Base-by-base conservation (phyloP, 192 early-diverging fungal species). In the Gonapodya prolifera region DNA sequence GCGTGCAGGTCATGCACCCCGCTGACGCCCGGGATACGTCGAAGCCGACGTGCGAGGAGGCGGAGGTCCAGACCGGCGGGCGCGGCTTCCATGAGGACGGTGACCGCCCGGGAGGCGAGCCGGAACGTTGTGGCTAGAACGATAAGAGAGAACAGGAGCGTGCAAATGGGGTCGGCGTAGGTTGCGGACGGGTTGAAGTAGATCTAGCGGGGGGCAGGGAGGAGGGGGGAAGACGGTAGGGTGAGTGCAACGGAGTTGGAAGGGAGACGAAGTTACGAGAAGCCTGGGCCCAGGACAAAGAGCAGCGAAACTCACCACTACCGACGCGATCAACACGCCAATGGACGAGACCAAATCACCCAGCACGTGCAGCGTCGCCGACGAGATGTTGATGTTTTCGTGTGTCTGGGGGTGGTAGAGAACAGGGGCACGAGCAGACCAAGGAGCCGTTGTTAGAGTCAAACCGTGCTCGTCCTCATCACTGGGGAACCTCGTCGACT, bases 281-380 rank as follows among this genome's bases (percentile, higher is more conserved):
- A n/a, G n/a, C n/a, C n/a, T n/a, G n/a, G n/a, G n/a, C n/a, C n/a
- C n/a, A n/a, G n/a, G n/a, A n/a, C n/a, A n/a, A n/a, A n/a, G n/a
- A n/a, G n/a, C n/a, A 61, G 45, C 8, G 23, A 61, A 23, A 61
- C 45, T 61, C 30, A 95, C 85, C 35, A 93, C 80, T 1, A 91
- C 83, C 0, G 92, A 87, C 0, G 93, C 92, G 61, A 93, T 91
- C 2, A 95, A 79, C 28, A 95, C 92, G 30, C 94, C 94, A 75
- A 95, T 80, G 2, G 92, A 94, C 0, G 87, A 88, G 28, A 95
- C 79, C n/a, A 95, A 80, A 80, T 95, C 94, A 16, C 92, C 92
- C 32, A 95, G 80, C 33, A 94, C 94, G 78, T 95, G 94, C 35
- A 95, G 80, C 0, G 88, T 85, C 0, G 94, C 94, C 2, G 94